Percentiles rank a stretch among this genome's conserved stretches.
These are phyloP conservation scores for Rhizopogon roseolus DNA, from an alignment of 768 basidiomycete genomes.

Conservation along the genomic window DNA sequence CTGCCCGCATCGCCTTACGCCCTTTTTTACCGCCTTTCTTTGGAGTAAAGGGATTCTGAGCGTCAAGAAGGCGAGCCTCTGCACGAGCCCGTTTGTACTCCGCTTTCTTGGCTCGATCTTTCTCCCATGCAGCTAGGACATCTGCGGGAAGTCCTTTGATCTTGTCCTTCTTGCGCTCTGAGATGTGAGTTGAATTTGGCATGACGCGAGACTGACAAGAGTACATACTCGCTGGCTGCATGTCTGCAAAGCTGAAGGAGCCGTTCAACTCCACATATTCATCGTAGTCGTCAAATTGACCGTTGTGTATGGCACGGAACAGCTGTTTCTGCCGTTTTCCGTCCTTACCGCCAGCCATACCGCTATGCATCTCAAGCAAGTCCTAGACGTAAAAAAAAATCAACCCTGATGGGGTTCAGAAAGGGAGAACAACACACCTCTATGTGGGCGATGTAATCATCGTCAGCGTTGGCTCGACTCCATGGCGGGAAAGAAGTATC, in stretches of 20 bases:
- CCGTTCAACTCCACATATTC: constrained; percentile 20
- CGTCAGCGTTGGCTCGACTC: constrained; percentile 49
- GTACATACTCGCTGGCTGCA: constrained; percentile 49
- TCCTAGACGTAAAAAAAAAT: constrained; percentile 47
- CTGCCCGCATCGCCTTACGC: constrained; percentile 60
- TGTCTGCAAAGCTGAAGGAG: constrained; percentile 13
- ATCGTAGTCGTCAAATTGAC: constrained; percentile 38
- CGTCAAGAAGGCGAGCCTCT: constrained; percentile 47
- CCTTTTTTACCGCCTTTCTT: constrained; percentile 68
- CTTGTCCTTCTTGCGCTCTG: constrained; percentile 41
- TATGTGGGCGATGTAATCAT: constrained; percentile 50
- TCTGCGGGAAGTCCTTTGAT: constrained; percentile 48
- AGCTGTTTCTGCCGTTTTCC: constrained; percentile 49
- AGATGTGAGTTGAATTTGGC: not conserved
- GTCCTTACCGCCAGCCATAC: constrained; percentile 38
- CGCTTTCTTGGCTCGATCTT: constrained; percentile 82
- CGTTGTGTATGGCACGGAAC: constrained; percentile 59
- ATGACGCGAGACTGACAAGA: not conserved
- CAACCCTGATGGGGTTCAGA: not conserved
- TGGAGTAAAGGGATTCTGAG: constrained; percentile 57
- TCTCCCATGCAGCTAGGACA: constrained; percentile 68
- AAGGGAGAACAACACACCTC: constrained; percentile 37
- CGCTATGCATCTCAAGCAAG: constrained; percentile 55
- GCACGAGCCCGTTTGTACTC: constrained; percentile 62
- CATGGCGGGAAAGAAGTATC: constrained; percentile 21